A percentile compares a stretch with the other conserved stretches of the same genome.
Conservation (phyloP, 1,284 basidiomycete species). For the Papiliotrema nemorosa region DNA sequence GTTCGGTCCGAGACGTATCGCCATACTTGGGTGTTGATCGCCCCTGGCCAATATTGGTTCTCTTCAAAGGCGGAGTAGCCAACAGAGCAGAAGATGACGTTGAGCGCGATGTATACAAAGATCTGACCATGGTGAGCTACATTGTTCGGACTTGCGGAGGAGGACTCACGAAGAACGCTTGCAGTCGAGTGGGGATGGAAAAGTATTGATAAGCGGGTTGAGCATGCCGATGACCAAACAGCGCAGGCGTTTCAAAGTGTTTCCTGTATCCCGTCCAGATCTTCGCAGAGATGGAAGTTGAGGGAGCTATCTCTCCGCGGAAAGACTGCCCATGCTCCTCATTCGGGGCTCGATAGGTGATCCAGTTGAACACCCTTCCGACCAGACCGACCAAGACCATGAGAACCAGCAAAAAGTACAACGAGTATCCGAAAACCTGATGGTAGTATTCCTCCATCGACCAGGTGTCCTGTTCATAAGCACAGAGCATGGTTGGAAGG, state of each 20-base stretch:
- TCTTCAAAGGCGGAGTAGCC: slow-evolving; percentile 56
- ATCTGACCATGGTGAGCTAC: slow-evolving; percentile 11
- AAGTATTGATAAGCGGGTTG: slow-evolving; percentile 20
- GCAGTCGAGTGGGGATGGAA: slow-evolving; percentile 28
- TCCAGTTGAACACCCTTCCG: neutral
- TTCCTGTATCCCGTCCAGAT: slow-evolving; percentile 14
- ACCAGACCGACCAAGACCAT: neutral
- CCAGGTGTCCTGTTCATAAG: neutral
- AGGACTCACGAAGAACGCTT: slow-evolving; percentile 20
- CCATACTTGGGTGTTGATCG: slow-evolving; percentile 9
- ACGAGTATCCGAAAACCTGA: neutral
- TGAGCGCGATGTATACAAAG: slow-evolving; percentile 23
- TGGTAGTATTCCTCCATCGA: neutral
- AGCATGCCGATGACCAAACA: slow-evolving; percentile 21
- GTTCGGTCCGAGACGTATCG: slow-evolving; percentile 28
- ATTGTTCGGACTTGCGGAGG: neutral
- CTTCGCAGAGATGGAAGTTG: neutral
- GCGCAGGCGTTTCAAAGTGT: slow-evolving; percentile 20
- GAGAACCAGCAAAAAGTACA: neutral
- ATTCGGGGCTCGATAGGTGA: neutral
- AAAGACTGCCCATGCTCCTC: neutral
- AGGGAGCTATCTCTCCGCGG: neutral
- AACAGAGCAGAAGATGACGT: slow-evolving; percentile 44
- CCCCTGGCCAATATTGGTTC: slow-evolving; percentile 25
- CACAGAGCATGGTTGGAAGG: neutral